Evolutionary conservation across 257 asterid species (phyloP).

Genomic region (Mentha longifolia): DNA sequence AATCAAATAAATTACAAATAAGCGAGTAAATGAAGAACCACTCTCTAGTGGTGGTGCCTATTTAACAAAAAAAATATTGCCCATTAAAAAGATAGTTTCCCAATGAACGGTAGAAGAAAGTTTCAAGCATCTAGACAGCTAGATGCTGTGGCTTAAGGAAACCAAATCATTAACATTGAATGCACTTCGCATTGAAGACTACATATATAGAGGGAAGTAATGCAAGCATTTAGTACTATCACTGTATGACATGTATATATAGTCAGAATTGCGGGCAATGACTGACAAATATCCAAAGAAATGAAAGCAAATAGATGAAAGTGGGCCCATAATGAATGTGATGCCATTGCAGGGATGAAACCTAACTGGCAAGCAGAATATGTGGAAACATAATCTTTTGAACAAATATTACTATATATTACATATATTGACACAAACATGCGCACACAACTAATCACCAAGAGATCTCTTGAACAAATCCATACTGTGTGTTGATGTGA

Average conservation of each 20-base stretch:
- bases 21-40: slow-evolving; percentile 20
- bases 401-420: slow-evolving; percentile 8
- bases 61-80: slow-evolving; percentile 5
- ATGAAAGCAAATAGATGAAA: slow-evolving; percentile 9
- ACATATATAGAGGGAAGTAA: neutral
- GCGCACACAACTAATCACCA: slow-evolving; percentile 22
- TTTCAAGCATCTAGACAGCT: slow-evolving; percentile 8
- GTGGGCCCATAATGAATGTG: neutral
- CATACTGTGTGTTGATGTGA: neutral
- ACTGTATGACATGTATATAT: slow-evolving; percentile 9
- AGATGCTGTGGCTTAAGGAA: slow-evolving; percentile 24
- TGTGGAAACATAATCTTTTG: slow-evolving; percentile 4
- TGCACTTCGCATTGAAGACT: slow-evolving; percentile 4
- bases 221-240: slow-evolving; percentile 12
- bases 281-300: slow-evolving; percentile 18
- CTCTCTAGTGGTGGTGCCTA: slow-evolving; percentile 8
- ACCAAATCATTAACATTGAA: slow-evolving; percentile 25
- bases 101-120: neutral
- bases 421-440: neutral
- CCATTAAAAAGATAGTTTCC: slow-evolving; percentile 15
- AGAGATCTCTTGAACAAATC: neutral
- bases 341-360: slow-evolving; percentile 21
- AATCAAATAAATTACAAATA: slow-evolving; percentile 20
- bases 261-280: slow-evolving; percentile 20
- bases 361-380: slow-evolving; percentile 18